Conservation (phyloP, 2,329 filamentous ascomycete species). For the Zalaria obscura region DNA sequence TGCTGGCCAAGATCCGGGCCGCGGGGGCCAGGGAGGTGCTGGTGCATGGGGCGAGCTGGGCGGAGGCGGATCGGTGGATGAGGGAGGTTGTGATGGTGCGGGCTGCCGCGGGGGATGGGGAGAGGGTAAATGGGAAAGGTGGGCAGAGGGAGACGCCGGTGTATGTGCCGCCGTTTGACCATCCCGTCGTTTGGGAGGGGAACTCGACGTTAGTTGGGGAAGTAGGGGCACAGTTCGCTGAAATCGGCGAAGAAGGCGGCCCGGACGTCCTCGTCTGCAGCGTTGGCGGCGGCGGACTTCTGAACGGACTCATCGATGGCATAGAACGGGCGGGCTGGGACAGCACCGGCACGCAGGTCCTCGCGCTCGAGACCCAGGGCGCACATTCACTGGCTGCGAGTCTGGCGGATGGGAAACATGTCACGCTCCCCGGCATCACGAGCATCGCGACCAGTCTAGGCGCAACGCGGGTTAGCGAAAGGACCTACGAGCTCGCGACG, state of each 20-base stretch:
- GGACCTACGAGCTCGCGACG: constrained; percentile 51
- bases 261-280: constrained; percentile 62
- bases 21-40: constrained; percentile 56
- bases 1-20: constrained; percentile 55
- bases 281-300: constrained; percentile 67
- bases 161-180: constrained; percentile 58
- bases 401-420: constrained; percentile 34
- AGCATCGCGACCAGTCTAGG: constrained; percentile 64
- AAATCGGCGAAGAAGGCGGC: constrained; percentile 21
- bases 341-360: constrained; percentile 36
- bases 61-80: constrained; percentile 55
- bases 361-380: constrained; percentile 65
- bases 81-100: constrained; percentile 32
- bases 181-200: constrained; percentile 53
- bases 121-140: constrained; percentile 6
- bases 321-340: constrained; percentile 34
- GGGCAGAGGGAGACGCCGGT: constrained; percentile 32
- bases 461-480: constrained; percentile 53
- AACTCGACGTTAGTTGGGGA: constrained; percentile 45
- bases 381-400: constrained; percentile 56
- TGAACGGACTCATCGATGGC: constrained; percentile 62
- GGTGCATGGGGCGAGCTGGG: constrained; percentile 53
- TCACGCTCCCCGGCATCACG: constrained; percentile 57
- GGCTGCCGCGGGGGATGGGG: constrained; percentile 22
- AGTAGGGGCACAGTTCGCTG: constrained; percentile 25